A percentile compares a stretch with the other conserved stretches of the same genome.
phyloP scores from a whole-genome alignment of 1,284 basidiomycete genomes.

The Cutaneotrichosporon sp. region DNA sequence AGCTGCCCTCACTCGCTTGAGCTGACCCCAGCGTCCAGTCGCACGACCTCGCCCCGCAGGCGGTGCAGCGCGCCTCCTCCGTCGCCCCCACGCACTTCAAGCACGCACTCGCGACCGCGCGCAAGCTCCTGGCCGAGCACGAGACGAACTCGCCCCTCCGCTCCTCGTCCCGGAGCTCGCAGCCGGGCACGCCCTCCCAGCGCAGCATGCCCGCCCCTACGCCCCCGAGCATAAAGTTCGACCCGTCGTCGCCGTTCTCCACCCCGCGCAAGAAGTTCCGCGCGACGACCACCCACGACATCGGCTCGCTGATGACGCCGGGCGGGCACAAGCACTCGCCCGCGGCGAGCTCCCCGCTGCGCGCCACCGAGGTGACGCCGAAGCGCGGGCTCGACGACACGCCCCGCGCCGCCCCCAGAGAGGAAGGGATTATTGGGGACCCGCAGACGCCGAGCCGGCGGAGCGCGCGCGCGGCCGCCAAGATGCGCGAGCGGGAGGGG shows the following conservation, averaged over 20 bases:
- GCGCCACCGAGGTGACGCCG: constrained; percentile 1
- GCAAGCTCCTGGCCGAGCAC: constrained; percentile 29
- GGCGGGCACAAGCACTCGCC: constrained; percentile 27
- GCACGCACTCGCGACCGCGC: constrained; percentile 31
- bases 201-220: constrained; percentile 5
- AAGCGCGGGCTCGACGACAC: constrained; percentile 14
- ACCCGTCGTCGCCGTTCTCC: constrained; percentile 21
- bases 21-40: constrained; percentile 35
- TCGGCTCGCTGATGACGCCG: constrained; percentile 31
- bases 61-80: constrained; percentile 44
- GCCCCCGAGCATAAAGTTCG: background rate
- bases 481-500: constrained; percentile 23
- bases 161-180: background rate
- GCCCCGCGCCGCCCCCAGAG: background rate
- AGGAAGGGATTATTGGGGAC: background rate
- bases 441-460: background rate
- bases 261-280: constrained; percentile 43
- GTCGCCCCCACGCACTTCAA: constrained; percentile 46
- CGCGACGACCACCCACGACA: constrained; percentile 34
- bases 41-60: constrained; percentile 37
- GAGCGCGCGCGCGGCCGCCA: constrained; percentile 2
- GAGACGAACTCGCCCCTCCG: background rate
- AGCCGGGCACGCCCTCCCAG: background rate
- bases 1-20: background rate
- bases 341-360: constrained; percentile 24